These are phyloP conservation scores for Neurospora crassa DNA, from an alignment of 2,329 filamentous ascomycete genomes.

Conservation along the genomic window DNA sequence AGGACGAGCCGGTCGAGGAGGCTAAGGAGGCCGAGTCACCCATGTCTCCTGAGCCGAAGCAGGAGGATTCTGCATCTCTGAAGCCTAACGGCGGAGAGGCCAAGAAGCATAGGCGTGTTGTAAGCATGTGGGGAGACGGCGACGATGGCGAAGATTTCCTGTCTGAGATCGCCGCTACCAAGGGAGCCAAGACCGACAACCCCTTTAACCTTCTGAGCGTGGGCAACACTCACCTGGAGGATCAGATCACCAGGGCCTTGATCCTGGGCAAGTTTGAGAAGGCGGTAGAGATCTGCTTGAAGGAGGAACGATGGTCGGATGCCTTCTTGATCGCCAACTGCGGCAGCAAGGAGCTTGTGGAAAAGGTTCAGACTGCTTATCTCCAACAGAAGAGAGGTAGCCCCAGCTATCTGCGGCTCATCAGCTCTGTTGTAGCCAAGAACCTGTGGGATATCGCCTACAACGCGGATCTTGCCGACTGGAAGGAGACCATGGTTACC, in stretches of 20 bases:
- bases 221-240: constrained; percentile 74
- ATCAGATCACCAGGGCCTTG: constrained; percentile 75
- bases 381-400: constrained; percentile 71
- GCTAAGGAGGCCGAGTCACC: constrained; percentile 7
- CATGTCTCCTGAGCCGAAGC: constrained; percentile 12
- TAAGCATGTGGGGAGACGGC: constrained; percentile 72
- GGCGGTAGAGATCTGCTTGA: constrained; percentile 79
- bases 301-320: constrained; percentile 85
- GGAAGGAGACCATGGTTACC: constrained; percentile 95
- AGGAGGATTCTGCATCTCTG: constrained; percentile 19
- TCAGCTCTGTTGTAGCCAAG: constrained; percentile 88
- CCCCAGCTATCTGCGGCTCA: constrained; percentile 83
- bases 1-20: constrained; percentile 34
- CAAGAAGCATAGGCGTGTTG: constrained; percentile 52
- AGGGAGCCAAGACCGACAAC: constrained; percentile 86
- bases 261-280: constrained; percentile 86
- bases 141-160: constrained; percentile 77
- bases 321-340: constrained; percentile 98
- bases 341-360: constrained; percentile 83
- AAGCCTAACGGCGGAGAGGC: constrained; percentile 32
- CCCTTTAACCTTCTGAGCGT: constrained; percentile 86
- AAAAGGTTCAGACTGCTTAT: constrained; percentile 89
- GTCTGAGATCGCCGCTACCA: constrained; percentile 73
- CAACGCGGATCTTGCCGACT: constrained; percentile 84
- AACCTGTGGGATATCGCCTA: constrained; percentile 98